Evolutionary conservation across 805 yeast genomes (phyloP).

Genomic region (Kazachstania bromeliacearum): DNA sequence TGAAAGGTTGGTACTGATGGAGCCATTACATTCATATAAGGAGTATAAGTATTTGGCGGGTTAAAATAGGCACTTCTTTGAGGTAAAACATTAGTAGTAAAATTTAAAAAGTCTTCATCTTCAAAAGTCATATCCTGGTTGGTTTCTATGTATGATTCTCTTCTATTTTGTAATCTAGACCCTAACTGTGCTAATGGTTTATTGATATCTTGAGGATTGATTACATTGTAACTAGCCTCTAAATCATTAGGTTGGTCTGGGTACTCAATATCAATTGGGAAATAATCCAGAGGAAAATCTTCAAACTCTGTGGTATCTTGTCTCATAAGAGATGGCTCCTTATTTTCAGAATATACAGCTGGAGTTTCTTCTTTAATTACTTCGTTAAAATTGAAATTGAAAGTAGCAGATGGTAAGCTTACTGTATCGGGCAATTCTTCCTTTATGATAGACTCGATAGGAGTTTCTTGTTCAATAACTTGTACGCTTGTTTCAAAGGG

Average conservation of each 20-base stretch:
- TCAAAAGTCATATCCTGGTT: neutral
- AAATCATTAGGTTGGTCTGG: slow-evolving; percentile 14
- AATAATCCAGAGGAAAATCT: slow-evolving; percentile 64
- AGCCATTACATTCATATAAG: slow-evolving; percentile 1
- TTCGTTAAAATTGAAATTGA: neutral
- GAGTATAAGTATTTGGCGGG: slow-evolving; percentile 4
- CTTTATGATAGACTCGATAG: neutral
- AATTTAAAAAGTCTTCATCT: neutral
- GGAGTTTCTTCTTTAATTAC: neutral
- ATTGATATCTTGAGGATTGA: neutral
- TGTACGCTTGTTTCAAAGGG: neutral
- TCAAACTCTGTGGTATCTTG: slow-evolving; percentile 23
- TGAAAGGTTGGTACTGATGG: slow-evolving; percentile 1
- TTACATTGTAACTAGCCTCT: neutral
- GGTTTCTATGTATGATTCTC: neutral
- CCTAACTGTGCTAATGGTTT: neutral
- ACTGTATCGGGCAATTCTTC: neutral
- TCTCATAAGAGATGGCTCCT: neutral
- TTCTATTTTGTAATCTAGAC: neutral
- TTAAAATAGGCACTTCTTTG: slow-evolving; percentile 1
- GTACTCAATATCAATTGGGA: slow-evolving; percentile 37
- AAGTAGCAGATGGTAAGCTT: too few relatives aligned
- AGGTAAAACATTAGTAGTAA: neutral
- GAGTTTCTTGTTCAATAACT: neutral
- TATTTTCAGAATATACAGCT: neutral